Evolutionary conservation across 805 yeast species (phyloP).

Genomic region (Cyberlindnera maclurae): DNA sequence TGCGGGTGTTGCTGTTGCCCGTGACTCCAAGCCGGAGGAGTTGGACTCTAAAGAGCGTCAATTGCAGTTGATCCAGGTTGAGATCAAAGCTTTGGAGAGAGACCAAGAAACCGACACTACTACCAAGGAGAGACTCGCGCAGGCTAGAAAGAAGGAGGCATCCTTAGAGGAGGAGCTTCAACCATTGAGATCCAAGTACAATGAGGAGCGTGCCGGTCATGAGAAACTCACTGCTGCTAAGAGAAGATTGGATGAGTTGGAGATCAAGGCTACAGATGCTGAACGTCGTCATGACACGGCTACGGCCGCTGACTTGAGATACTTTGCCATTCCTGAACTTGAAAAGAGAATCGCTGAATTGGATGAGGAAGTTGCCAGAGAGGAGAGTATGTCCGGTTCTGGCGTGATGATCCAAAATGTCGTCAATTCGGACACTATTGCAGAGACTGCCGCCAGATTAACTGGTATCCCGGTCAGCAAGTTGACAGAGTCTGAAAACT

Average conservation of each 20-base stretch:
- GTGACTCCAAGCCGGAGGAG: slow-evolving; percentile 97
- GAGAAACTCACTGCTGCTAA: slow-evolving; percentile 86
- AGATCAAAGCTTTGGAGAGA: slow-evolving; percentile 93
- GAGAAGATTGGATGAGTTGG: slow-evolving; percentile 86
- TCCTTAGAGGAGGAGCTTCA: slow-evolving; percentile 76
- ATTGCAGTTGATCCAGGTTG: slow-evolving; percentile 86
- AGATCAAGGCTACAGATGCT: slow-evolving; percentile 89
- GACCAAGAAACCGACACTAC: slow-evolving; percentile 79
- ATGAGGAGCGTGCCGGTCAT: slow-evolving; percentile 83
- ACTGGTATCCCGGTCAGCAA: slow-evolving; percentile 97
- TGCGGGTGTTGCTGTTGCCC: slow-evolving; percentile 94
- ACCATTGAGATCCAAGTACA: slow-evolving; percentile 80
- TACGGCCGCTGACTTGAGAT: slow-evolving; percentile 91
- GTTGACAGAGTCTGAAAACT: slow-evolving; percentile 90
- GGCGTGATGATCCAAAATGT: slow-evolving; percentile 77
- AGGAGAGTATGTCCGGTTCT: slow-evolving; percentile 51
- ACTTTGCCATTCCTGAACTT: slow-evolving; percentile 95
- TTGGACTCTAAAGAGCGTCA: slow-evolving; percentile 90
- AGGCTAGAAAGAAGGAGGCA: slow-evolving; percentile 74
- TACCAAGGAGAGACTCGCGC: slow-evolving; percentile 78
- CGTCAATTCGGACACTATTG: slow-evolving; percentile 85
- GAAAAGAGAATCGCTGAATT: slow-evolving; percentile 65
- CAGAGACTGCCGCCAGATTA: slow-evolving; percentile 94
- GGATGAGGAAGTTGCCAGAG: slow-evolving; percentile 74
- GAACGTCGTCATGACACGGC: slow-evolving; percentile 95